Evolutionary conservation across 495 filamentous ascomycete species (phyloP).

Genomic region (Neurospora tetrasperma): DNA sequence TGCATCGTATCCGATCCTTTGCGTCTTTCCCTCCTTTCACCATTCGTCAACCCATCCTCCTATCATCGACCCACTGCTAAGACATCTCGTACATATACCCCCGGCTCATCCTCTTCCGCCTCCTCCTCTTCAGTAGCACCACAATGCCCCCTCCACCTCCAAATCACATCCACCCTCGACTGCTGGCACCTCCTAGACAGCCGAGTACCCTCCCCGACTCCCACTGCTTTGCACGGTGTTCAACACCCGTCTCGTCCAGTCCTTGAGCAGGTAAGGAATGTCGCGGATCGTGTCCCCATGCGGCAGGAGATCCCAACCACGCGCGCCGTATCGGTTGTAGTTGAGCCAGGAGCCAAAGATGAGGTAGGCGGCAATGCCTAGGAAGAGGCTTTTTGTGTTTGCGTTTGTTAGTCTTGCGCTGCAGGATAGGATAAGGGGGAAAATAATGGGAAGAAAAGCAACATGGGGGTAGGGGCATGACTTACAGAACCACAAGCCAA

Average conservation of each 20-base stretch:
- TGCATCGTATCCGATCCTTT: neutral
- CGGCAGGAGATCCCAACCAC: conserved; percentile 91
- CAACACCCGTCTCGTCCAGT: conserved; percentile 70
- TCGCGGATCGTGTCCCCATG: conserved; percentile 90
- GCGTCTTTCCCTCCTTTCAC: neutral
- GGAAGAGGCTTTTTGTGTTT: conserved; percentile 53
- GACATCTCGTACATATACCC: conserved; percentile 21
- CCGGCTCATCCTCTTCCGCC: conserved; percentile 9
- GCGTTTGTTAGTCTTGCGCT: conserved; percentile 2
- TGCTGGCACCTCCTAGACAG: conserved; percentile 47
- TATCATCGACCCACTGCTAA: conserved; percentile 26
- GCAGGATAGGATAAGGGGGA: conserved; percentile 1
- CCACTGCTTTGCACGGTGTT: conserved; percentile 72
- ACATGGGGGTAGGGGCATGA: conserved; percentile 10
- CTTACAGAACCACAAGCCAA: conserved; percentile 93
- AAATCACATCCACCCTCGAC: conserved; percentile 3
- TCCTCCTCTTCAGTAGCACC: conserved; percentile 7
- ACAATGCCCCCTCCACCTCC: neutral
- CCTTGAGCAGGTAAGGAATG: conserved; percentile 81
- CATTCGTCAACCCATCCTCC: neutral
- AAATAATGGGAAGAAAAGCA: neutral
- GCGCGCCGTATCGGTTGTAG: conserved; percentile 90
- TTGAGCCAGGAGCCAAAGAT: conserved; percentile 99
- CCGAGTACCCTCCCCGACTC: conserved; percentile 84
- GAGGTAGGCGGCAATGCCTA: conserved; percentile 77